Evolutionary conservation across 441 rosid genomes (phyloP), one percentile per base, ranked within the genome.

Genomic region (Pelargonium cotyledonis): DNA sequence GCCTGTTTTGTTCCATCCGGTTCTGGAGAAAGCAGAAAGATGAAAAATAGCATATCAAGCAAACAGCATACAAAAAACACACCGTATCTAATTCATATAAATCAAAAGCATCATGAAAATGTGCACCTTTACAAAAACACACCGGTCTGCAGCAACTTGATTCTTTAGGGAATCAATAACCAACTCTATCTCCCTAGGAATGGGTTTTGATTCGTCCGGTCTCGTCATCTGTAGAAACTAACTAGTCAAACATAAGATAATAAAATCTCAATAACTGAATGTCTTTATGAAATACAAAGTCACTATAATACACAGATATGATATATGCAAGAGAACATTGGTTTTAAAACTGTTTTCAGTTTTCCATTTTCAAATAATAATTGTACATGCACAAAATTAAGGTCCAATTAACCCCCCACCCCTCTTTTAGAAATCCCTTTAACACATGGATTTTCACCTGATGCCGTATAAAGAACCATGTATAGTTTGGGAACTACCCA

Each of bases 1-100:
- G 85, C 74, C 75, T 82, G 78, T 95, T 95, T 73, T 90, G 89
- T 74, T 88, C 90, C 79, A 92, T 69, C 77, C 89, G 81, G 86
- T 81, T 85, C 99, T 95, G 86, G 35, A 73, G 55, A 76, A 77
- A 41, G 41, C 3, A 68, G 26, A 67, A 10, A 63, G 38, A 3
- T 10, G 14, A 40, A 40, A 46, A 15, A 46, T 11, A 67, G 41
- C 66, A 65, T 43, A 16, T 16, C 65, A 76, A 57, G 41, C 4
- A 0, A 18, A n/a, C 49, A 38, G 67, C 46, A 74, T 43, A 10
- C 26, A 60, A 72, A 72, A 10, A 72, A 43, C 67, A 66, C 51
- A 29, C 19, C 23, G 66, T 43, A 6, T 55, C 26, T 1, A 44
- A 58, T 51, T 19, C 49, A 58, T 23, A 65, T 35, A 26, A 46